Conservation (phyloP, 108 stramenopile genomes). For the Cylindrotheca closterium region DNA sequence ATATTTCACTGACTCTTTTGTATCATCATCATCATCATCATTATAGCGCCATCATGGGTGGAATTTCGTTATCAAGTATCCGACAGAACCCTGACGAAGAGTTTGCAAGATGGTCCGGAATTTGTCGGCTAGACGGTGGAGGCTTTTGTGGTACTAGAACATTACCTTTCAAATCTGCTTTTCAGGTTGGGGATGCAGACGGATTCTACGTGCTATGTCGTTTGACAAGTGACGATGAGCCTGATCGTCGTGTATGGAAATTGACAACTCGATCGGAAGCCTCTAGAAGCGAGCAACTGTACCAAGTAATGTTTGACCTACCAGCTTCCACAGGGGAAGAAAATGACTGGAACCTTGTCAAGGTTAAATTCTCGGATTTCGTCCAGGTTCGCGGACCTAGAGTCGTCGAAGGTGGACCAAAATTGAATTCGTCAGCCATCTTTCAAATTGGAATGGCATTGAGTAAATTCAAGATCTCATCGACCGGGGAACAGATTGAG, state of each 20-base stretch:
- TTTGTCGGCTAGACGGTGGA: conserved; percentile 74
- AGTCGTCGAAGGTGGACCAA: conserved; percentile 57
- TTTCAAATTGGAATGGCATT: conserved; percentile 80
- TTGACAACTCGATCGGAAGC: conserved; percentile 59
- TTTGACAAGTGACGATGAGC: conserved; percentile 72
- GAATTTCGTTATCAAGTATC: conserved; percentile 52
- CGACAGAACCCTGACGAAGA: conserved; percentile 30
- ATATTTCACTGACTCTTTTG: not conserved
- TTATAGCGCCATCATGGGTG: conserved; percentile 85
- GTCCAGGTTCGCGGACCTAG: conserved; percentile 68
- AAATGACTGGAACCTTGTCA: conserved; percentile 44
- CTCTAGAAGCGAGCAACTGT: conserved; percentile 64
- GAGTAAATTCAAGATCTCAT: conserved; percentile 64
- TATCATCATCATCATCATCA: not conserved
- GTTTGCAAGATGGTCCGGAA: conserved; percentile 70
- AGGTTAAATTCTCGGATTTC: conserved; percentile 65
- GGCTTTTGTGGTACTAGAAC: conserved; percentile 82
- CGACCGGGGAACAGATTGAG: conserved; percentile 55
- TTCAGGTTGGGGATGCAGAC: conserved; percentile 46
- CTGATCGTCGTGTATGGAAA: conserved; percentile 72
- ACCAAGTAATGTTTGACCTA: conserved; percentile 65
- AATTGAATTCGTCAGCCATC: conserved; percentile 57
- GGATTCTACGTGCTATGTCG: conserved; percentile 63
- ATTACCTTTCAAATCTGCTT: conserved; percentile 54
- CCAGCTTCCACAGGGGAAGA: conserved; percentile 29